Base-by-base conservation (phyloP, 2,329 filamentous ascomycete genomes). In the Coniochaeta hoffmannii region DNA sequence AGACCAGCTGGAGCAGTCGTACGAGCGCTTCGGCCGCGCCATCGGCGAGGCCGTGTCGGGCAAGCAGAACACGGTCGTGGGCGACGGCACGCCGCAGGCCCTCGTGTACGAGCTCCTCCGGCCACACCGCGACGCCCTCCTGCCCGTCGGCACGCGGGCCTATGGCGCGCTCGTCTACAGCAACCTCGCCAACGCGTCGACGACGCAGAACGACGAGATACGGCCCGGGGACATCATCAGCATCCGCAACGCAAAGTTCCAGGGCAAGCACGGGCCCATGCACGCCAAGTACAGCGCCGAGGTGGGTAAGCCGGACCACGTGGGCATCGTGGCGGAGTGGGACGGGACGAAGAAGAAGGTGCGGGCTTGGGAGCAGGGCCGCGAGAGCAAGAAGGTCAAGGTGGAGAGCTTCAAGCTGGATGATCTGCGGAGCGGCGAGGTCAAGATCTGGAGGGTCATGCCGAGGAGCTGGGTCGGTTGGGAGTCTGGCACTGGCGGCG, bases 321-420 rank as follows among this genome's bases (percentile, higher is more conserved):
- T 97, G 0, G 94, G 83, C 2, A 76, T 99, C 2, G 93, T 99
- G 4, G 83, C 90, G 10, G 94, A 99, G 69, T 99, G 94, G 94
- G 94, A 99, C 69, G 94, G 94, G 3, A 96, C 90, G 38, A 96
- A 97, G 82, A 96, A 96, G 80, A 97, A 97, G 79, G 87, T 99
- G 26, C 78, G 92, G 28, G 92, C 87, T 1, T 97, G 90, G 89
- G 94, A 97, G 71, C 94, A 99, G 69, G 93, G 93, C 0, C 78
- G 93, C 14, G 93, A 97, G 75, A 92, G 85, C 69, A 93, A 88
- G 71, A 97, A 97, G 77, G 87, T 95, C 55, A 94, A 95, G 76
- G 76, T 90, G 58, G 93, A 97, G 77, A 96, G 91, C 73, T 97
- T 93, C 74, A 89, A 92, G 74, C 80, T 99, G 58, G 91, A 92